Evolutionary conservation across 1,139 yeast genomes (phyloP).

Genomic region (Pichia sp.): DNA sequence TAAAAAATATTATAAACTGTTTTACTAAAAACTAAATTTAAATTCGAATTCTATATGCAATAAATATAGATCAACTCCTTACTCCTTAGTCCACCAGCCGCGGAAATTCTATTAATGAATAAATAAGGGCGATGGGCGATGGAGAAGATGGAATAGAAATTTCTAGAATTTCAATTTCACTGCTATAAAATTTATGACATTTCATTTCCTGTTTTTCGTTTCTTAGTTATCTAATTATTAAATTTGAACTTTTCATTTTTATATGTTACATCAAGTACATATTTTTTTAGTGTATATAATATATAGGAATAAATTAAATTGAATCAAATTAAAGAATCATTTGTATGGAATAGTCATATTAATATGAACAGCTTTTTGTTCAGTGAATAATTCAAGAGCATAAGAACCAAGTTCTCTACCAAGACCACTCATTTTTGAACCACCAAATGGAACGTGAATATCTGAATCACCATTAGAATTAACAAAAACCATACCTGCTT

Average conservation of each 20-base stretch:
- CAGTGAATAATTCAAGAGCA: conserved; percentile 69
- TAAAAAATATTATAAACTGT: background rate
- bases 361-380: conserved; percentile 73
- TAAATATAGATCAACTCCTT: no score
- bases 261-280: no score
- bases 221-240: no score
- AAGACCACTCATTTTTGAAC: conserved; percentile 71
- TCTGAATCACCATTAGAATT: conserved; percentile 80
- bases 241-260: no score
- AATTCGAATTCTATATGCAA: no score
- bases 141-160: background rate
- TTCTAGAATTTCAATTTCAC: background rate
- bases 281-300: no score
- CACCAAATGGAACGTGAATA: conserved; percentile 74
- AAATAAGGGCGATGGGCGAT: no score
- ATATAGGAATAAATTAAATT: background rate
- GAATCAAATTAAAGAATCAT: background rate
- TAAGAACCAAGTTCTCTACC: conserved; percentile 84
- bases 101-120: background rate
- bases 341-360: conserved; percentile 37
- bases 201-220: no score
- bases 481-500: conserved; percentile 84
- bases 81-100: background rate
- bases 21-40: background rate
- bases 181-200: background rate